Evolutionary conservation across 1,284 basidiomycete species (phyloP).

Genomic region (Sporisorium scitamineum): DNA sequence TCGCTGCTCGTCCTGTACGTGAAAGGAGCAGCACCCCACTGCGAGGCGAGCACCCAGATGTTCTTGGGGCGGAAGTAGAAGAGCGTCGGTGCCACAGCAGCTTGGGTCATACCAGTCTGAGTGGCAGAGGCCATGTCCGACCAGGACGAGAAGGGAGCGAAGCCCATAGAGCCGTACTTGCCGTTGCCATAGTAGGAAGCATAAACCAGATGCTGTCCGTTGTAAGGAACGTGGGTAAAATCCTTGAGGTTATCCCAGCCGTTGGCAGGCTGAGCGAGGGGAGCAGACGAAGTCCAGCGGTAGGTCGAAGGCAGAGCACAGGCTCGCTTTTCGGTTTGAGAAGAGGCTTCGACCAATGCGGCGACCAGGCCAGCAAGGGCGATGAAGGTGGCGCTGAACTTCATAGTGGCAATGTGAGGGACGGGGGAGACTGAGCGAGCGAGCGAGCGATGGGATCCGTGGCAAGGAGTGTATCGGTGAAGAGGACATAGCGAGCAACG

Average conservation of each 20-base stretch:
- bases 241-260: slow-evolving; percentile 32
- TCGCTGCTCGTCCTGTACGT: slow-evolving; percentile 24
- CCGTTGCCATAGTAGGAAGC: slow-evolving; percentile 15
- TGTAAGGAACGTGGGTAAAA: slow-evolving; percentile 42
- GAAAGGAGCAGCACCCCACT: slow-evolving; percentile 20
- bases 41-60: slow-evolving; percentile 27
- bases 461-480: too few species aligned
- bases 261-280: slow-evolving; percentile 28
- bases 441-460: background rate
- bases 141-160: slow-evolving; percentile 30
- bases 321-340: slow-evolving; percentile 10
- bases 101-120: slow-evolving; percentile 15
- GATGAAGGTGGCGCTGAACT: slow-evolving; percentile 18
- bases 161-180: slow-evolving; percentile 41
- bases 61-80: slow-evolving; percentile 24
- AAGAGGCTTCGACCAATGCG: slow-evolving; percentile 12
- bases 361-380: slow-evolving; percentile 25
- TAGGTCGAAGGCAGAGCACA: slow-evolving; percentile 34
- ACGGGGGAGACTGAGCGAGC: background rate
- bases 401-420: slow-evolving; percentile 8
- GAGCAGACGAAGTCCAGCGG: slow-evolving; percentile 26
- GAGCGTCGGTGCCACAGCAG: slow-evolving; percentile 30
- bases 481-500: background rate
- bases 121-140: slow-evolving; percentile 31
- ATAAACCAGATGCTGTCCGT: slow-evolving; percentile 37